phyloP scores from a whole-genome alignment of 805 yeast species.

The Yarrowia phangngaensis region DNA sequence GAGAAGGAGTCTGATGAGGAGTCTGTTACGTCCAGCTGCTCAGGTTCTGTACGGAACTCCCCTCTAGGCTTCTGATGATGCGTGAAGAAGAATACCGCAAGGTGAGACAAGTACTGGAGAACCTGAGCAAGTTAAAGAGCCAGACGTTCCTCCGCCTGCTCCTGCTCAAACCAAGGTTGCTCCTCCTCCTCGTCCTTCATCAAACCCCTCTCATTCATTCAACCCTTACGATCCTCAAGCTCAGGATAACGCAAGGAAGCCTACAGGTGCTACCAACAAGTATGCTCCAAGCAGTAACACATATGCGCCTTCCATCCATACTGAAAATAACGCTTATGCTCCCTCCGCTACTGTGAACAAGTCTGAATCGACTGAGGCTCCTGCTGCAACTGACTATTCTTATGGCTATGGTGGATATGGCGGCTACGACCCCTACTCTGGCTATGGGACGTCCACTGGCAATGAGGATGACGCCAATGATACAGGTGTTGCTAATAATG shows the following conservation, averaged over 20 bases:
- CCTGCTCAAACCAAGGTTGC: conserved; percentile 18
- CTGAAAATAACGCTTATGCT: conserved; percentile 8
- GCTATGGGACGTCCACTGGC: conserved; percentile 28
- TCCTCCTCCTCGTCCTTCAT: conserved; percentile 9
- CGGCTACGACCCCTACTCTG: conserved; percentile 31
- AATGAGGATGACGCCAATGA: conserved; percentile 30
- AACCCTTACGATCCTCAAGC: conserved; percentile 21
- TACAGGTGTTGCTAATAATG: conserved; percentile 38
- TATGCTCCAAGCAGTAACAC: conserved; percentile 9
- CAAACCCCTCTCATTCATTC: conserved; percentile 10
- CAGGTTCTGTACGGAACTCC: too few relatives aligned
- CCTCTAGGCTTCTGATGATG: too few relatives aligned
- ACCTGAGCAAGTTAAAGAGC: too few relatives aligned
- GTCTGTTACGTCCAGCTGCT: too few relatives aligned
- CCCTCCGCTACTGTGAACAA: conserved; percentile 4
- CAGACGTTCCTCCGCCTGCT: too few relatives aligned
- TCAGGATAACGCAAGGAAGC: conserved; percentile 11
- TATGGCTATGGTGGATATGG: conserved; percentile 21
- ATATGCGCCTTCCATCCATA: conserved; percentile 9
- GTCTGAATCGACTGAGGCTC: conserved; percentile 2
- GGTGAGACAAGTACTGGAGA: too few relatives aligned
- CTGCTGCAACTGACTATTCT: conserved; percentile 4
- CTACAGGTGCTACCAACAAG: conserved; percentile 1
- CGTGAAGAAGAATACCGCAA: too few relatives aligned
- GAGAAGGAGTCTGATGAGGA: too few relatives aligned